phyloP scores from a whole-genome alignment of 495 filamentous ascomycete species.

The Xylaria palmicola region DNA sequence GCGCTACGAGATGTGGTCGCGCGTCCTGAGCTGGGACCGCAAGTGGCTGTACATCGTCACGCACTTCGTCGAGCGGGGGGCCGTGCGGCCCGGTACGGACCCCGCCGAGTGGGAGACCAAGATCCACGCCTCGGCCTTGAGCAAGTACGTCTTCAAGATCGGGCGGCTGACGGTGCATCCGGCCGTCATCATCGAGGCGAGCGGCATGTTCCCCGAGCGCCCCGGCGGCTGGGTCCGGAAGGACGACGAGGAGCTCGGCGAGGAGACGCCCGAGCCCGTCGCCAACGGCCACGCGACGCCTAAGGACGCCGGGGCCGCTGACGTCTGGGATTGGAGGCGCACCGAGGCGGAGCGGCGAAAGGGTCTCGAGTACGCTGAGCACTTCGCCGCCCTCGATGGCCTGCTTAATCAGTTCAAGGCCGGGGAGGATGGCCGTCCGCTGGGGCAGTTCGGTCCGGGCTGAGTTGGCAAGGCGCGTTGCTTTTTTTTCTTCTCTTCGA shows the following conservation, averaged over 20 bases:
- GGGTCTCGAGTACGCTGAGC: slow-evolving; percentile 47
- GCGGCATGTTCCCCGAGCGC: slow-evolving; percentile 65
- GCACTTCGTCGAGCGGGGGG: slow-evolving; percentile 54
- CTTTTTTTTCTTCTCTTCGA: too few species aligned
- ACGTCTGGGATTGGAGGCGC: slow-evolving; percentile 49
- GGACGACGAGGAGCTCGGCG: slow-evolving; percentile 37
- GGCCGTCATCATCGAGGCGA: slow-evolving; percentile 68
- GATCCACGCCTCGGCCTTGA: slow-evolving; percentile 53
- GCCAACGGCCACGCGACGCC: slow-evolving; percentile 28
- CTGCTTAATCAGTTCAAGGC: slow-evolving; percentile 49
- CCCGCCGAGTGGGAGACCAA: slow-evolving; percentile 36
- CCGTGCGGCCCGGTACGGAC: slow-evolving; percentile 41
- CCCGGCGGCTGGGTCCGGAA: slow-evolving; percentile 47
- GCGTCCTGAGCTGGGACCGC: slow-evolving; percentile 69
- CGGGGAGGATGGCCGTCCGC: slow-evolving; percentile 44
- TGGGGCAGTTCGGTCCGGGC: slow-evolving; percentile 47
- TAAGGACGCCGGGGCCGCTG: slow-evolving; percentile 22
- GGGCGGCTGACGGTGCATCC: slow-evolving; percentile 83
- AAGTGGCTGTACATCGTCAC: slow-evolving; percentile 53
- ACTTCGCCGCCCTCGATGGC: slow-evolving; percentile 53
- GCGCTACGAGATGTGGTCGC: slow-evolving; percentile 69
- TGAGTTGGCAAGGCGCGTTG: slow-evolving; percentile 29
- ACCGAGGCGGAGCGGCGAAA: slow-evolving; percentile 46
- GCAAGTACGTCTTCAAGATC: slow-evolving; percentile 63
- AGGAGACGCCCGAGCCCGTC: neutral